Conservation (phyloP, 305 asterid species). For the Lippia alba region DNA sequence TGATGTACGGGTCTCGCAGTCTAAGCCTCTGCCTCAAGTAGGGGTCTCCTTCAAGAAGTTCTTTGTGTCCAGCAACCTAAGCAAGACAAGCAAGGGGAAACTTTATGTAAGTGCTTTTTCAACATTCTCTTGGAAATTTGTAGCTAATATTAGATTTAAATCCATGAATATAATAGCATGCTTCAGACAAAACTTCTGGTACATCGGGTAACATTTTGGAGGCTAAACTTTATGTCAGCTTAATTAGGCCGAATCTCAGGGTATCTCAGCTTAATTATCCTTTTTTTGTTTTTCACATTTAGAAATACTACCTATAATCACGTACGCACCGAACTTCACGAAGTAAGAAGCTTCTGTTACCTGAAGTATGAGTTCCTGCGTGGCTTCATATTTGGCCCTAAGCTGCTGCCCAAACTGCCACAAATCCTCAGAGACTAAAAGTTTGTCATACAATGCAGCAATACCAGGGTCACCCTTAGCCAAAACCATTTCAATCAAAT, state of each 20-base stretch:
- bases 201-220: too few relatives aligned
- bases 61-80: slow-evolving; percentile 83
- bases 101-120: too few relatives aligned
- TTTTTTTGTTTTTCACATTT: too few relatives aligned
- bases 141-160: too few relatives aligned
- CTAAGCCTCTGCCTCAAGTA: slow-evolving; percentile 81
- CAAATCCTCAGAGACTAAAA: slow-evolving; percentile 68
- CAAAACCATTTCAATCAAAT: slow-evolving; percentile 90
- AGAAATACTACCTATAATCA: background rate
- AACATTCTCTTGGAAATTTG: too few relatives aligned
- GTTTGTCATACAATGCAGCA: slow-evolving; percentile 83
- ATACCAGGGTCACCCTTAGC: slow-evolving; percentile 94
- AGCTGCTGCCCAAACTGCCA: slow-evolving; percentile 72
- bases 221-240: too few relatives aligned
- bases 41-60: slow-evolving; percentile 76
- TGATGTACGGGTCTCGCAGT: slow-evolving; percentile 75
- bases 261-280: too few relatives aligned
- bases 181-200: too few relatives aligned
- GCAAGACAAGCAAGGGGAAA: background rate
- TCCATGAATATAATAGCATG: too few relatives aligned
- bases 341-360: slow-evolving; percentile 35
- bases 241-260: too few relatives aligned
- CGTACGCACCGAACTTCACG: background rate
- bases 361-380: slow-evolving; percentile 75
- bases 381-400: slow-evolving; percentile 66